Base-by-base conservation (phyloP, 2,329 filamentous ascomycete species). In the Trichoderma aggressivum region DNA sequence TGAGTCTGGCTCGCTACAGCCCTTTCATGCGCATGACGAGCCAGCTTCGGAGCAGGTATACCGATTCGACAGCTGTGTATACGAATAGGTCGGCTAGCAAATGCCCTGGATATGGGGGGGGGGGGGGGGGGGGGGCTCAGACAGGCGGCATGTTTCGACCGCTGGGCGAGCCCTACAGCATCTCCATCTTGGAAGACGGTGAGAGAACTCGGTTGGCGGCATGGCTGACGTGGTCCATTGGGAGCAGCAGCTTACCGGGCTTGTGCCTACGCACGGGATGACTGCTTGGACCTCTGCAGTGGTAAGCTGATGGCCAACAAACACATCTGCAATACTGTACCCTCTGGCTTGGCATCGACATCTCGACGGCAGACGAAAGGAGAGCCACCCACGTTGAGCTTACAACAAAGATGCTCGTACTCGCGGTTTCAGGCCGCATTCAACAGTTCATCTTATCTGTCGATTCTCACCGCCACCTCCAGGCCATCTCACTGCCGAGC, bases 1-100 rank as follows among this genome's bases (percentile, higher is more conserved):
- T 28, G 16, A 43, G 24, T 47, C 24, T 62, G 18, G 36, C 36
- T 43, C 59, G 59, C 59, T 7, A 18, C 50, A 55, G 36, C 64
- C 32, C 18, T 59, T 67, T 67, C 62, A 67, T 67, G 64, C 64
- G 64, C 64, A 67, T 67, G 30, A 59, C 32, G 56, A 21, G 18
- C 28, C 56, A 14, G 36, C 43, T 32, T 24, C 18, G 39, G 28
- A 47, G 30, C 8, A 21, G 56, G 28, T 59, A n/a, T 43, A n/a
- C 53, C 26, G 18, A 64, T 30, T 26, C 39, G 30, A 55, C 24
- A 7, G 39, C 36, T 26, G 60, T 62, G 39, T 18, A 50, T 43
- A 43, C 39, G 36, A 43, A 16, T n/a, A 43, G n/a, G 43, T 39
- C 50, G 64, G 53, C 64, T 59, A 43, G 53, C n/a, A 24, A 43